A percentile compares a stretch with the other conserved stretches of the same genome.
Conservation (phyloP, 2,329 filamentous ascomycete genomes). For the Laburnicola sp. region DNA sequence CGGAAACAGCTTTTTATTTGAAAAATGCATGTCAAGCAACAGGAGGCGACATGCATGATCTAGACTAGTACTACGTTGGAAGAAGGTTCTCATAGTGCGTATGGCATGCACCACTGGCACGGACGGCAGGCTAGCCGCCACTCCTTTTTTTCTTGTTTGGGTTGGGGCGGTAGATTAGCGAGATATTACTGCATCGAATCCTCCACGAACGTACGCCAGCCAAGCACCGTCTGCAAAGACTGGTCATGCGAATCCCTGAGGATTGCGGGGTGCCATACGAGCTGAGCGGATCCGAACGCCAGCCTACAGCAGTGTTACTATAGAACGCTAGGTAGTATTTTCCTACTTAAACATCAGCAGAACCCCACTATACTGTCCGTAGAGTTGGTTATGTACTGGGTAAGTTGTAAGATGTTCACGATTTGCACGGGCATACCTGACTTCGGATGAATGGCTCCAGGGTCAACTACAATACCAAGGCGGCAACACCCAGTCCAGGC, state of each 20-base stretch:
- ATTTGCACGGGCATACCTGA: too few species aligned
- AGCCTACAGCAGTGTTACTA: too few species aligned
- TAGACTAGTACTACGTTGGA: conserved; percentile 2
- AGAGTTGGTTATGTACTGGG: too few species aligned
- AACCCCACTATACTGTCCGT: too few species aligned
- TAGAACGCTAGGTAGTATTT: too few species aligned
- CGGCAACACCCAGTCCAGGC: too few species aligned
- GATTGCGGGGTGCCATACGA: background rate
- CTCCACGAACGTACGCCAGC: conserved; percentile 4
- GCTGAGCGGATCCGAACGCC: background rate
- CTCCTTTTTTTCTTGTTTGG: background rate
- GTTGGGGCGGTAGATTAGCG: background rate
- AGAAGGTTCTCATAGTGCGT: conserved; percentile 5
- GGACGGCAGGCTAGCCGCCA: background rate
- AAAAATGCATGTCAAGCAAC: background rate
- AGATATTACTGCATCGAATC: conserved; percentile 5
- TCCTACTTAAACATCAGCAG: too few species aligned
- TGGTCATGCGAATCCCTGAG: background rate
- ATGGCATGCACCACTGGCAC: background rate
- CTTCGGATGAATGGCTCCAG: too few species aligned
- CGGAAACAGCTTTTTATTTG: conserved; percentile 1
- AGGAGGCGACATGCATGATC: background rate
- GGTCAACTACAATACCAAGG: too few species aligned
- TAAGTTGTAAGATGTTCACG: too few species aligned
- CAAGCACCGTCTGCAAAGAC: background rate